Evolutionary conservation across 2,329 filamentous ascomycete genomes (phyloP).

Genomic region (Calonectria pauciramosa): DNA sequence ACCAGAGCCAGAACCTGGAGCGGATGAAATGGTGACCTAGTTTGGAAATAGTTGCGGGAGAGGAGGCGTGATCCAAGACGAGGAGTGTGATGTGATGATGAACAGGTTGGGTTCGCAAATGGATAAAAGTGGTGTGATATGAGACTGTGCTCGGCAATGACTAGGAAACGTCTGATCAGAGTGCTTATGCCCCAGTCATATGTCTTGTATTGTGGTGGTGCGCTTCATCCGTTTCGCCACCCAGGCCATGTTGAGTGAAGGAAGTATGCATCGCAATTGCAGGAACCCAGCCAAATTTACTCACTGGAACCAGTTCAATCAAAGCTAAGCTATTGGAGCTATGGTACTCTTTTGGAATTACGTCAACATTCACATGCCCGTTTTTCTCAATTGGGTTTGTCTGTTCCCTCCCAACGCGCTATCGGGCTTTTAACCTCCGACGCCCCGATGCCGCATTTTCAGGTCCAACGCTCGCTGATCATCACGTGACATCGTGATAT

Average conservation of each 20-base stretch:
- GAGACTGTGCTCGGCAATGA: neutral
- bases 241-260: no score
- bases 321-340: neutral
- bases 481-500: slow-evolving; percentile 47
- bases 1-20: no score
- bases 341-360: neutral
- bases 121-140: neutral
- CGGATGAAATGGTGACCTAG: neutral
- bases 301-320: neutral
- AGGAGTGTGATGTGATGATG: neutral
- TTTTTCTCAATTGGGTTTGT: neutral
- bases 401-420: neutral
- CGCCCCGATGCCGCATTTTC: slow-evolving; percentile 23
- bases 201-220: neutral
- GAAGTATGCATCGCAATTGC: neutral
- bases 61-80: neutral
- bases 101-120: neutral
- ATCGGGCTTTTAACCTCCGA: slow-evolving; percentile 37
- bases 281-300: neutral
- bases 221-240: neutral
- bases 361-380: neutral
- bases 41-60: slow-evolving; percentile 18
- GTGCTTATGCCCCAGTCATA: neutral
- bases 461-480: neutral
- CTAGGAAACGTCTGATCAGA: neutral